Base-by-base conservation (phyloP, 2,329 filamentous ascomycete genomes). In the Pleoardoris graminearum region DNA sequence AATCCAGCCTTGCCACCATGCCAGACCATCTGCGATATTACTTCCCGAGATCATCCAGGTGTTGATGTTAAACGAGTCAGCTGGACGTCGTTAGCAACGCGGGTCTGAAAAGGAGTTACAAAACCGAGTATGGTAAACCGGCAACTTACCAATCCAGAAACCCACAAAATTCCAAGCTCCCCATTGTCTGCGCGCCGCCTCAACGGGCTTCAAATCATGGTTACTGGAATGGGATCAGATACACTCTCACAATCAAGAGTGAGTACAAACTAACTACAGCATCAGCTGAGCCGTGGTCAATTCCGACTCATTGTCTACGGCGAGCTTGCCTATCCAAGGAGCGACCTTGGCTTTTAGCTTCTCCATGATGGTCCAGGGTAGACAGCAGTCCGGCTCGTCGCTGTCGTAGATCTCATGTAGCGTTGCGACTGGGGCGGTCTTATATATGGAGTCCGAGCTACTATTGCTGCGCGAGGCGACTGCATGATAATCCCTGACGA, bases 31-130 rank as follows among this genome's bases (percentile, higher is more conserved):
- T 1, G 87, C 82, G 29, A 95, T 90, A 83, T 91, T 91, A 32
- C 88, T 86, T 1, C 88, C 90, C 0, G 89, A 88, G 57, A 95
- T 94, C 90, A 95, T 96, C 91, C 90, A 95, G 1, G 90, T 94
- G 74, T 93, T 94, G 66, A 75, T 75, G 57, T 75, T 75, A 63
- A 75, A 75, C 2, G 71, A 74, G 75, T 85, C 60, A 41, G 66
- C 66, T 66, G 52, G 60, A 32, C 16, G 27, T 32, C 16, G 17
- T 33, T 37, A 45, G 33, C 30, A 12, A 14, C 16, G 4, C 30
- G 33, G 19, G 35, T 11, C 7, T 17, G n/a, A n/a, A n/a, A 25
- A 39, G 25, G 22, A n/a, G 14, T 16, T 21, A 21, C 14, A 16
- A 16, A 14, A 25, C 23, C 14, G n/a, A 32, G 21, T 14, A 22